Conservation (phyloP, 116 monocot species). For the Thalassia testudinum region DNA sequence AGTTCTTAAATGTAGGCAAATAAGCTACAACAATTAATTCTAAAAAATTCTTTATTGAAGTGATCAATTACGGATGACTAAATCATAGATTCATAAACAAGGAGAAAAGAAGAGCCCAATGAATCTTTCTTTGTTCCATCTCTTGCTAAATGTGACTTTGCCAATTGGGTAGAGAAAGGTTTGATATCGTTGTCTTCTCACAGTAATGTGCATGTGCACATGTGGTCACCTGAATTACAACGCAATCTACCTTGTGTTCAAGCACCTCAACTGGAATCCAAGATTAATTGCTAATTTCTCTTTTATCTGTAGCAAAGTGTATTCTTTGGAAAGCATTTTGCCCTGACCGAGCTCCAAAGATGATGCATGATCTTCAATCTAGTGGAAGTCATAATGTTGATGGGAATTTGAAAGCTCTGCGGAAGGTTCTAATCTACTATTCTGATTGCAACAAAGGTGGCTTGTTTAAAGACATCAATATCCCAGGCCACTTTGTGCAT, state of each 20-base stretch:
- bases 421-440: slow-evolving; percentile 84
- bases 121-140: too few species aligned
- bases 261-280: slow-evolving; percentile 93
- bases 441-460: slow-evolving; percentile 58
- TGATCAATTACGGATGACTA: too few species aligned
- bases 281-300: slow-evolving; percentile 65
- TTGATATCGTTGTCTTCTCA: slow-evolving; percentile 69
- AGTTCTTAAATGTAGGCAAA: too few species aligned
- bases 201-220: slow-evolving; percentile 51
- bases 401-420: slow-evolving; percentile 95
- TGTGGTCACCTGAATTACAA: slow-evolving; percentile 75
- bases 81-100: too few species aligned
- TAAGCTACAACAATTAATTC: too few species aligned
- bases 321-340: slow-evolving; percentile 97
- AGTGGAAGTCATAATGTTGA: slow-evolving; percentile 85
- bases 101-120: too few species aligned
- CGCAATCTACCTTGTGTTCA: slow-evolving; percentile 65
- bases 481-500: slow-evolving; percentile 84
- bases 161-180: too few species aligned
- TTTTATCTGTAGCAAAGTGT: slow-evolving; percentile 79
- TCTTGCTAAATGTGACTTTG: too few species aligned
- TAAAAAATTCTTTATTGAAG: too few species aligned
- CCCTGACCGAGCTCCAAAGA: slow-evolving; percentile 74
- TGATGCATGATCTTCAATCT: slow-evolving; percentile 91
- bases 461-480: slow-evolving; percentile 39